Evolutionary conservation across 768 basidiomycete species (phyloP), one percentile per base, ranked within the genome.

Genomic region (Tremella yokohamensis): DNA sequence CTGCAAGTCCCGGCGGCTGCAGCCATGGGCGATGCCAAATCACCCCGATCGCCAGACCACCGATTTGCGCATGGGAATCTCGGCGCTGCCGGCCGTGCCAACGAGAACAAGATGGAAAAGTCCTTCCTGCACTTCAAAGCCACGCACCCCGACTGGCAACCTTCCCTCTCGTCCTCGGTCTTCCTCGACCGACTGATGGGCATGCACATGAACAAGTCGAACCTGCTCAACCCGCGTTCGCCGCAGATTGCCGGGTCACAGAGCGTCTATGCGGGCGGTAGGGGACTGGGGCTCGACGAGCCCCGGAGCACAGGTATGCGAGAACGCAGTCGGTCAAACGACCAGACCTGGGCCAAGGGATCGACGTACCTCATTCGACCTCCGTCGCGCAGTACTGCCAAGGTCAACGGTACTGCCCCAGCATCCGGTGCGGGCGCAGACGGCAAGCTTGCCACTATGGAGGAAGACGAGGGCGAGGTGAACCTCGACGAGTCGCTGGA

Each of bases 121-220:
- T 62, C 60, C 25, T 74, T 75, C 56, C 54, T 76, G 34, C 71
- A 72, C 49, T 71, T 76, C 57, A 75, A 69, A 52, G 73, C 90
- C 42, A 87, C 90, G 0, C 89, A 97, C 78, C 94, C 94, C 11
- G 89, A 91, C 58, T 99, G 94, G 94, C 87, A 84, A 61, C 94
- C 94, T 0, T 81, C 84, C 0, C 90, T 91, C 0, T 83, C 89
- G 2, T 87, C 90, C 12, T 97, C 92, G 1, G 80, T 96, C 12
- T 97, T 91, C 76, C 84, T 98, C 53, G 87, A 83, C 63, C 84
- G 88, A 49, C 84, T 98, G 79, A 70, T 73, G 8, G 76, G 77
- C 9, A 38, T 65, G 38, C 65, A 73, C 52, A 40, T 19, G 25
- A 22, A 16, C 19, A 20, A 4, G 24, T 16, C 1, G 40, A 40